phyloP scores from a whole-genome alignment of 805 yeast species.

The Blastobotrys terrestris region DNA sequence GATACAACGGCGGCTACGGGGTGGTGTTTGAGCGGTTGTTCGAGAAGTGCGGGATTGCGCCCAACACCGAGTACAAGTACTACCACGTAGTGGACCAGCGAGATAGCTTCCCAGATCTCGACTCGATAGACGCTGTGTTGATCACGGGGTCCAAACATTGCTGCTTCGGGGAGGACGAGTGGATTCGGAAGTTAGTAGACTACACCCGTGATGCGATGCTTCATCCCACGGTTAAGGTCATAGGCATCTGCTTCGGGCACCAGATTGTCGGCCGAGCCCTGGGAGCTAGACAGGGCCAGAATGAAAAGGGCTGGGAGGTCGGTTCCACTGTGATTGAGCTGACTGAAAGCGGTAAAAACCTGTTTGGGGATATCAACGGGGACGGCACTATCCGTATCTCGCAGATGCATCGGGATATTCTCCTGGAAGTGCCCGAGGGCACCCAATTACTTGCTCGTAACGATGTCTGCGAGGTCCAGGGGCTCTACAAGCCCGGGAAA shows the following conservation, averaged over 20 bases:
- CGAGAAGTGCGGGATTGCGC: slow-evolving; percentile 25
- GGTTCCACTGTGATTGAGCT: slow-evolving; percentile 50
- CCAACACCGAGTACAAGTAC: slow-evolving; percentile 12
- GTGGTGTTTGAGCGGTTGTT: slow-evolving; percentile 24
- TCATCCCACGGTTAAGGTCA: slow-evolving; percentile 16
- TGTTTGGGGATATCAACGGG: slow-evolving; percentile 26
- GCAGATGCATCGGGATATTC: slow-evolving; percentile 57
- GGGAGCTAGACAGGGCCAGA: slow-evolving; percentile 53
- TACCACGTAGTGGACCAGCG: slow-evolving; percentile 27
- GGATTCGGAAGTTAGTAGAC: slow-evolving; percentile 32
- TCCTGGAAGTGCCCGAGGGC: slow-evolving; percentile 37
- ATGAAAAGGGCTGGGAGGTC: slow-evolving; percentile 65
- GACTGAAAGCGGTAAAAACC: slow-evolving; percentile 37
- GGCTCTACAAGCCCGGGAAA: slow-evolving; percentile 47
- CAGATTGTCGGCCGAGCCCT: slow-evolving; percentile 65
- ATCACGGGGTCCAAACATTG: slow-evolving; percentile 34
- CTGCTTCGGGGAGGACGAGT: slow-evolving; percentile 30
- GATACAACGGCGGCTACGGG: slow-evolving; percentile 30
- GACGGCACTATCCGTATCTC: slow-evolving; percentile 35
- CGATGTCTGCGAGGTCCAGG: slow-evolving; percentile 56
- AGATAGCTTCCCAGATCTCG: slow-evolving; percentile 24
- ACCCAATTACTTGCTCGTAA: slow-evolving; percentile 48
- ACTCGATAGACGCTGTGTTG: slow-evolving; percentile 28
- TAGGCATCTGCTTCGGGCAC: slow-evolving; percentile 80
- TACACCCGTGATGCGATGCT: slow-evolving; percentile 19